Conservation (phyloP, 1,284 basidiomycete genomes). For the Boletus semigastroideus region DNA sequence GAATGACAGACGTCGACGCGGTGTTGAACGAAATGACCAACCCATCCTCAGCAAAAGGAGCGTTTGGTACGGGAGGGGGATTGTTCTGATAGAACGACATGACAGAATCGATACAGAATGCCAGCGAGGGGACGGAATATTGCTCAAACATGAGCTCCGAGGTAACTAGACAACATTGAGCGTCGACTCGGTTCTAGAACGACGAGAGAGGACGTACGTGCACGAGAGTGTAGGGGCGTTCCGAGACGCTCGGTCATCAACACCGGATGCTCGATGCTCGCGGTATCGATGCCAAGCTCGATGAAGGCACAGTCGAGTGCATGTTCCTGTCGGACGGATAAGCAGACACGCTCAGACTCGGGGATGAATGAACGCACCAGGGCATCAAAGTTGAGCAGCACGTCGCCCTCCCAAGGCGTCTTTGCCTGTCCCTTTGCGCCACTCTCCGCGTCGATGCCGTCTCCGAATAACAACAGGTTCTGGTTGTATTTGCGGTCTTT, state of each 20-base stretch:
- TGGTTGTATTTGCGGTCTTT: constrained; percentile 85
- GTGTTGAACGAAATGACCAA: constrained; percentile 84
- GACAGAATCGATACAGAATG: constrained; percentile 88
- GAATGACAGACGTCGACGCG: constrained; percentile 84
- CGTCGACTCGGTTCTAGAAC: neutral
- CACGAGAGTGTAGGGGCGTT: constrained; percentile 87
- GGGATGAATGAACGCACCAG: constrained; percentile 62
- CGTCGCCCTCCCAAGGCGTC: constrained; percentile 88
- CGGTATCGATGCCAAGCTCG: constrained; percentile 80
- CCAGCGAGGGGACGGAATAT: constrained; percentile 84
- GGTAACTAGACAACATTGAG: constrained; percentile 50
- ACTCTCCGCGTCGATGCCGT: constrained; percentile 81
- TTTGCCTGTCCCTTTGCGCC: constrained; percentile 76
- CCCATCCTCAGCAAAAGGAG: constrained; percentile 62
- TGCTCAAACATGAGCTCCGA: constrained; percentile 97
- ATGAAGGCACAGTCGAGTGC: constrained; percentile 92
- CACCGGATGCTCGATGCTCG: constrained; percentile 84
- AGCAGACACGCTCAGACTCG: neutral
- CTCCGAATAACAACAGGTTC: constrained; percentile 81
- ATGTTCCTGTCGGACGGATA: constrained; percentile 68
- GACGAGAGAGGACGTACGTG: constrained; percentile 52
- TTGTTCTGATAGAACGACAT: constrained; percentile 90
- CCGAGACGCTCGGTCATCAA: constrained; percentile 93
- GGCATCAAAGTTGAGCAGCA: constrained; percentile 86
- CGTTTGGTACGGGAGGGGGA: constrained; percentile 30